Evolutionary conservation across 2,329 filamentous ascomycete species (phyloP).

Genomic region (Diaporthe sp.): DNA sequence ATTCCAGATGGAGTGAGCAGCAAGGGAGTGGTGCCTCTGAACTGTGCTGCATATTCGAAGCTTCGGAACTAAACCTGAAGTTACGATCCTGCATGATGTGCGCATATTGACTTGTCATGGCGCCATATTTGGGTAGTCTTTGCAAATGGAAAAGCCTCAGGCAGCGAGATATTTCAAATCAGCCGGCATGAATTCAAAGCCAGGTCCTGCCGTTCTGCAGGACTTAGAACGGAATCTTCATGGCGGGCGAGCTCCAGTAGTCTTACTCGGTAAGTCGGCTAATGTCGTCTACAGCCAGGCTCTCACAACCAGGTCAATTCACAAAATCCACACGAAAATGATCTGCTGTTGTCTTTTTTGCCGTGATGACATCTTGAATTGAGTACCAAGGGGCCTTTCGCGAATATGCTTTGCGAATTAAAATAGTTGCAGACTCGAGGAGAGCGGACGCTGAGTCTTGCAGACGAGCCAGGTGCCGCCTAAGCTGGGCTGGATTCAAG

Average conservation of each 20-base stretch:
- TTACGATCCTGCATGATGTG: neutral
- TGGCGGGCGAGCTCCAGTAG: too few relatives aligned
- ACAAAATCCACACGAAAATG: too few relatives aligned
- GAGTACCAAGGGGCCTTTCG: neutral
- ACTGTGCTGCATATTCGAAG: neutral
- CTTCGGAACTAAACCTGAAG: neutral
- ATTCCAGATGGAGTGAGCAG: neutral
- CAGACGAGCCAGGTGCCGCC: too few relatives aligned
- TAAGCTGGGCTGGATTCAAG: neutral
- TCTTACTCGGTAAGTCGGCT: neutral
- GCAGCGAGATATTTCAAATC: neutral
- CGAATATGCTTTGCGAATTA: neutral
- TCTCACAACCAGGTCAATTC: neutral
- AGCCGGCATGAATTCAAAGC: neutral
- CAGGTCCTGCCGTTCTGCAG: neutral
- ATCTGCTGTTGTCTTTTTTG: too few relatives aligned
- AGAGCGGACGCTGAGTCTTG: neutral
- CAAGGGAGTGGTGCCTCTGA: neutral
- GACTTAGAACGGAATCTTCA: neutral
- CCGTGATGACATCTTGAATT: neutral
- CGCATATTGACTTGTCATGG: neutral
- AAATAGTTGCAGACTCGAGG: neutral
- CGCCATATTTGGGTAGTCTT: neutral
- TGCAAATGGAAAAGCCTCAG: neutral
- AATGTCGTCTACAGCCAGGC: neutral